Base-by-base conservation (phyloP, 306 rosid genomes). In the Vigna hirtella region DNA sequence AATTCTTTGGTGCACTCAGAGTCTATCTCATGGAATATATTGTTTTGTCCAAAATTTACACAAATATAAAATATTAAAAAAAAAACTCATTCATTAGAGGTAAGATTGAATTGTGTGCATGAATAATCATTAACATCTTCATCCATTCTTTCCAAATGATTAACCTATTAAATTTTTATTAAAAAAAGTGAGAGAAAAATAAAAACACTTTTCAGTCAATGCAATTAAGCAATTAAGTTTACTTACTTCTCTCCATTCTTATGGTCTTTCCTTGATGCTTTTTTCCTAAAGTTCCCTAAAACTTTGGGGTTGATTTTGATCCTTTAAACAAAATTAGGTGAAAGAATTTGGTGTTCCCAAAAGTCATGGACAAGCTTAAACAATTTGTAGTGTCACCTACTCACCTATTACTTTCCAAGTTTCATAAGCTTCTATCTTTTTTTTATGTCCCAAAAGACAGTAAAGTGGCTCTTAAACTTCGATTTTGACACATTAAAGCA, bases 341-440 rank as follows among this genome's bases (percentile, higher is more conserved):
- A 73, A 52, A 55, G 56, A 71, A 64, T 48, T 57, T 67, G 40
- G 53, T 61, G 78, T 76, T 58, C 63, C 81, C 81, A 68, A 72
- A 79, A 82, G 76, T 66, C 66, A 26, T 32, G 73, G 74, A 32
- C 68, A 74, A 57, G 73, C 70, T 51, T 69, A 58, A 74, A 38
- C 66, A 77, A 63, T 16, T 38, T 50, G 73, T 40, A 66, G 28
- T 59, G 34, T 36, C 56, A 51, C 53, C 64, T 56, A 58, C 83
- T 34, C 53, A 70, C 45, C 57, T 40, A 59, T 77, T 56, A 59
- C 85, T 76, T 82, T 74, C 85, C 79, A 50, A 67, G 59, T 72
- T 77, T 57, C 81, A 65, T 68, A 38, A 64, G 70, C 28, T 79
- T 52, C 15, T 13, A 32, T 52, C 30, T 56, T 58, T 57, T 66